Base-by-base conservation (phyloP, 1,284 basidiomycete species). In the Melampsora abietis-canadensis region DNA sequence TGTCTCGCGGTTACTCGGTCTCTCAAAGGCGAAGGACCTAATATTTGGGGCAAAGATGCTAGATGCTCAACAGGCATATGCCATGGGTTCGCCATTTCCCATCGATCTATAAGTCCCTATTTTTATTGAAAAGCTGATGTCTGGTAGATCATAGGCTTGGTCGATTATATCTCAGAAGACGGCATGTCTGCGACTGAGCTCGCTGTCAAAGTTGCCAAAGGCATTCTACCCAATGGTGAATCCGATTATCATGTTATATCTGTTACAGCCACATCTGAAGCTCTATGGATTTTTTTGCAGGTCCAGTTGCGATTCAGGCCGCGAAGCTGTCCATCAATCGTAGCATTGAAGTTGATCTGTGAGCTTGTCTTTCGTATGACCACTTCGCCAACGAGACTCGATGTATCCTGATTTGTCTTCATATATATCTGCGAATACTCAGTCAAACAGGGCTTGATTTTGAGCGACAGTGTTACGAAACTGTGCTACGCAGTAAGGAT, bases 271-370 rank as follows among this genome's bases (percentile, higher is more conserved):
- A 60, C 31, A 1, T 37, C 40, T 61, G n/a, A 66, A 34, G 46
- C 30, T 24, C 24, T 65, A 60, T 61, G 5, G 27, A 51, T 31
- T 46, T 21, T 5, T 31, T 10, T 44, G 2, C 77, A 94, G 93
- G 92, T 44, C 94, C 93, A 8, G 83, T 97, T 46, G 93, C 94
- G 1, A 85, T 97, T 19, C 86, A 89, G 34, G 92, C 92, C 0
- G 93, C 94, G 6, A 97, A 97, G 81, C 85, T 88, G 77, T 92
- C 92, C 2, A 90, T 97, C 76, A 90, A 91, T 60, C 85, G 88
- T 46, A 91, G 92, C 17, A 85, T 87, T 8, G 88, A 92, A 78
- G 84, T 93, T 24, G 85, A 91, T 15, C 83, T 94, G 90, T 90
- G 70, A 76, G 82, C 76, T 8, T 6, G 34, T 34, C 14, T 54